A percentile compares a stretch with the other conserved stretches of the same genome.
Evolutionary conservation across 371 early-diverging fungal species (phyloP).

Genomic region (Lichtheimia ramosa): DNA sequence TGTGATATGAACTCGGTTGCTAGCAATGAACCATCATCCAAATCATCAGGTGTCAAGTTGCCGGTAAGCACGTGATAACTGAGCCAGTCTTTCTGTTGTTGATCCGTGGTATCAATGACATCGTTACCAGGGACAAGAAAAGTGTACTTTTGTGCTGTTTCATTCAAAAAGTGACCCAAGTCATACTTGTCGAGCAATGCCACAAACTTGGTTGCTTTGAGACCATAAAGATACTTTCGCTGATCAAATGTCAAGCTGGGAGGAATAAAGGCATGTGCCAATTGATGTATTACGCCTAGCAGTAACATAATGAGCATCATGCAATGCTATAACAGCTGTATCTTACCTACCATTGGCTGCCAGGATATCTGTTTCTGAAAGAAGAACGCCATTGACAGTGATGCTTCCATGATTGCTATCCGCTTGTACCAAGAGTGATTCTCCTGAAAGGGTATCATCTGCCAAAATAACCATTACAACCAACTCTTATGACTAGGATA

Average conservation of each 20-base stretch:
- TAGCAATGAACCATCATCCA: conserved; percentile 43
- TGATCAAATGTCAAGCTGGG: conserved; percentile 10
- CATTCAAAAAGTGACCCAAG: conserved; percentile 30
- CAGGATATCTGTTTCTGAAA: conserved; percentile 29
- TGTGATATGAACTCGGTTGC: conserved; percentile 34
- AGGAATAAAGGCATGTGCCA: conserved; percentile 18
- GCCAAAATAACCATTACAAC: no score
- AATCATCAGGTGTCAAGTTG: conserved; percentile 25
- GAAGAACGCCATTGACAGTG: conserved; percentile 27
- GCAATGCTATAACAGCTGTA: background rate
- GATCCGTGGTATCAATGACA: conserved; percentile 16
- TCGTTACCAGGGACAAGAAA: conserved; percentile 45
- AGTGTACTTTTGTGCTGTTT: conserved; percentile 23
- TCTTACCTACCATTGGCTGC: conserved; percentile 38
- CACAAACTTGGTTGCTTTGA: conserved; percentile 51
- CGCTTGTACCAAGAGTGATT: conserved; percentile 12
- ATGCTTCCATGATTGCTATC: background rate
- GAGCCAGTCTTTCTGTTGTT: conserved; percentile 33
- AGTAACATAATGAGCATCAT: background rate
- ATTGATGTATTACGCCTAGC: conserved; percentile 21
- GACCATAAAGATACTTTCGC: conserved; percentile 16
- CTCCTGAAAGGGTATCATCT: conserved; percentile 22
- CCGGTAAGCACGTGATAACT: conserved; percentile 51
- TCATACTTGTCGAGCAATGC: conserved; percentile 37
- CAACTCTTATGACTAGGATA: background rate